Evolutionary conservation across 2,329 filamentous ascomycete species (phyloP).

Genomic region (Diplocarpon mali): DNA sequence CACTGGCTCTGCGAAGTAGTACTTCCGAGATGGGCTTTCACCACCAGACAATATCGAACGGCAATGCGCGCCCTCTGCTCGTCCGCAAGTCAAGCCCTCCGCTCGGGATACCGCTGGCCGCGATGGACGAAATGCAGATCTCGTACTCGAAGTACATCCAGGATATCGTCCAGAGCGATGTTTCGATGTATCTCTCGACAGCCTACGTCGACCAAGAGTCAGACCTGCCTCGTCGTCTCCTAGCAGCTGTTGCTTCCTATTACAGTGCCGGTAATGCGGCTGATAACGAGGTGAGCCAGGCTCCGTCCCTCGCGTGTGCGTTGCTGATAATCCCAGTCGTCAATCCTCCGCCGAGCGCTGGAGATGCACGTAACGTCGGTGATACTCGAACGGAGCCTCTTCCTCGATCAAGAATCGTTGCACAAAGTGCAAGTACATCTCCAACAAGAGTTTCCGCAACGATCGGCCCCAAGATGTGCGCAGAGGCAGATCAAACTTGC

Average conservation of each 20-base stretch:
- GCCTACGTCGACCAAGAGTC: constrained; percentile 22
- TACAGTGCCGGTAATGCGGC: constrained; percentile 16
- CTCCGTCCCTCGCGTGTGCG: background rate
- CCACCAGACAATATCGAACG: constrained; percentile 15
- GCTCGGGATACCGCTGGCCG: constrained; percentile 21
- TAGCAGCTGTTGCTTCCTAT: constrained; percentile 16
- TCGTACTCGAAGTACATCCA: constrained; percentile 21
- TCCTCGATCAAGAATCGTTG: constrained; percentile 21
- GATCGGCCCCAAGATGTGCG: constrained; percentile 20
- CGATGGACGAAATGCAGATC: constrained; percentile 23
- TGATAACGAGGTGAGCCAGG: constrained; percentile 18
- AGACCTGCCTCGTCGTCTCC: constrained; percentile 18
- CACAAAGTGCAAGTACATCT: constrained; percentile 17
- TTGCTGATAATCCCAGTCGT: constrained; percentile 17
- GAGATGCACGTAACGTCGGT: constrained; percentile 24
- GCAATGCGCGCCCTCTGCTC: constrained; percentile 9
- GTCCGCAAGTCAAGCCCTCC: constrained; percentile 22
- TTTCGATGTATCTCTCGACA: constrained; percentile 15
- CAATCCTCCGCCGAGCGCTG: constrained; percentile 22
- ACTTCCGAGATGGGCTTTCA: constrained; percentile 19
- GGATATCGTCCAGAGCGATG: constrained; percentile 19
- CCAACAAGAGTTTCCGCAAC: constrained; percentile 16
- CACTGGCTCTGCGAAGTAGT: constrained; percentile 16
- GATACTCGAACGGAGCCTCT: constrained; percentile 24
- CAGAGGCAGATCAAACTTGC: constrained; percentile 26